phyloP scores from a whole-genome alignment of 2,329 filamentous ascomycete species.

The Rutstroemia sp. region DNA sequence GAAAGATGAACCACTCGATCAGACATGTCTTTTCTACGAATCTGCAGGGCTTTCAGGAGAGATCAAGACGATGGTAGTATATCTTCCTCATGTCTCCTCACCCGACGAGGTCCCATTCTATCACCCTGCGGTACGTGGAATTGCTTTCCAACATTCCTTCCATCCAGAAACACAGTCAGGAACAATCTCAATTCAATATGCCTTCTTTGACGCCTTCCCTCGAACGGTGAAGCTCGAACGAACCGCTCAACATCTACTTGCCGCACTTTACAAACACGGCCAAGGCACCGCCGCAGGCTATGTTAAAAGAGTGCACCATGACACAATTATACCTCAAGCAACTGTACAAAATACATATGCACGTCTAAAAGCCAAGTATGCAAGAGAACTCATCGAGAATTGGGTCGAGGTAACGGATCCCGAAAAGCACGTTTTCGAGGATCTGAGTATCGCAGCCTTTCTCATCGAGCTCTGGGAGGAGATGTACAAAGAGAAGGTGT shows the following conservation, averaged over 20 bases:
- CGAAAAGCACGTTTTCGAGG: constrained; percentile 90
- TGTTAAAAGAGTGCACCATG: constrained; percentile 76
- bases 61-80: constrained; percentile 56
- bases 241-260: constrained; percentile 61
- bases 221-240: constrained; percentile 46
- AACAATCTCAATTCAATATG: constrained; percentile 52
- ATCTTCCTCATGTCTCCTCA: constrained; percentile 63
- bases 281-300: constrained; percentile 59
- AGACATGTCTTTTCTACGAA: constrained; percentile 72
- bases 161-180: constrained; percentile 36
- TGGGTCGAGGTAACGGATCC: constrained; percentile 90
- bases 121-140: constrained; percentile 66
- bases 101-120: constrained; percentile 72
- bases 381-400: constrained; percentile 56
- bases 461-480: constrained; percentile 83
- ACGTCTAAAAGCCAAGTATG: constrained; percentile 72
- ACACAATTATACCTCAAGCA: constrained; percentile 69
- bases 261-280: constrained; percentile 66
- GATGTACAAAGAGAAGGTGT: constrained; percentile 59
- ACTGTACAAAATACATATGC: constrained; percentile 77
- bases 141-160: constrained; percentile 72
- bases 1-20: constrained; percentile 66
- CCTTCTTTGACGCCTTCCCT: constrained; percentile 38
- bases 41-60: constrained; percentile 23
- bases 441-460: constrained; percentile 84